A percentile compares a stretch with the other conserved stretches of the same genome.
phyloP scores from a whole-genome alignment of 345 rosid genomes.

The Murraya koenigii region DNA sequence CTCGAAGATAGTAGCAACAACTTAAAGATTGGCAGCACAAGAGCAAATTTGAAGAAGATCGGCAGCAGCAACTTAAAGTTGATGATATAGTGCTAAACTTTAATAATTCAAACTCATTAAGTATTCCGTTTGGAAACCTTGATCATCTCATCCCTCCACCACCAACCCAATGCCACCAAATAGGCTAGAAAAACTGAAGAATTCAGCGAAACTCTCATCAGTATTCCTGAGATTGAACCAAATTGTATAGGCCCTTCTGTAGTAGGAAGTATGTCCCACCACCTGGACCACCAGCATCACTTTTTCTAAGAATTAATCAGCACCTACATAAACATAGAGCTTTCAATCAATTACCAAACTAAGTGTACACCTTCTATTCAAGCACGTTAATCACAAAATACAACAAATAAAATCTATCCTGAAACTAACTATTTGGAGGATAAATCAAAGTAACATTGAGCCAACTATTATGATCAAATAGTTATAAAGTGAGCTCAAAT shows the following conservation, averaged over 20 bases:
- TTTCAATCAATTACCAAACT: neutral
- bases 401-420: neutral
- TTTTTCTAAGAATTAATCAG: slow-evolving; percentile 79
- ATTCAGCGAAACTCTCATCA: slow-evolving; percentile 66
- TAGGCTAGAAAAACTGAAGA: slow-evolving; percentile 57
- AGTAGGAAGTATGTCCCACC: slow-evolving; percentile 51
- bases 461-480: too few relatives aligned
- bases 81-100: too few relatives aligned
- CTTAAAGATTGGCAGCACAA: too few relatives aligned
- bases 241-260: slow-evolving; percentile 51
- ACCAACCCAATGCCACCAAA: slow-evolving; percentile 45
- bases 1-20: too few relatives aligned
- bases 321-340: slow-evolving; percentile 39
- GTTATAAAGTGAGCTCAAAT: too few relatives aligned
- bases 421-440: too few relatives aligned
- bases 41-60: too few relatives aligned
- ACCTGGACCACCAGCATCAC: slow-evolving; percentile 47
- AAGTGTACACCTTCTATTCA: neutral
- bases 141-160: slow-evolving; percentile 33
- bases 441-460: too few relatives aligned
- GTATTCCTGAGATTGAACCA: slow-evolving; percentile 65
- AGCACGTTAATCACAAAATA: too few relatives aligned
- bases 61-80: too few relatives aligned
- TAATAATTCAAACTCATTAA: too few relatives aligned
- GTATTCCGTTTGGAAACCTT: slow-evolving; percentile 48